Evolutionary conservation across 2,329 filamentous ascomycete species (phyloP).

Genomic region (Cordyceps fumosorosea): DNA sequence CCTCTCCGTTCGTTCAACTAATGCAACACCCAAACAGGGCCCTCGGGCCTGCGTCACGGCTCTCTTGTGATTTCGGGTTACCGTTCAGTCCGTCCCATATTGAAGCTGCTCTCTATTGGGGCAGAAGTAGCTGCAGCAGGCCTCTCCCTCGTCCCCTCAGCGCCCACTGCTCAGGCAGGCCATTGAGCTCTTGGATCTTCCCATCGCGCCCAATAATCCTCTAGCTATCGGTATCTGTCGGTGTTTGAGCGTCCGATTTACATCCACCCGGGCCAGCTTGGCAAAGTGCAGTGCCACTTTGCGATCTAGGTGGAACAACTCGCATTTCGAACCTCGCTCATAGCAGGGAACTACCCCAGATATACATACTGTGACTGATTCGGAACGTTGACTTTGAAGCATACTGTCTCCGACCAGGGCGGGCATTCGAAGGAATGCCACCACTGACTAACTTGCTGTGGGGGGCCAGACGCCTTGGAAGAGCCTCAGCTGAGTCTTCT

Average conservation of each 20-base stretch:
- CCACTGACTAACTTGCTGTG: neutral
- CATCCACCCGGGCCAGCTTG: neutral
- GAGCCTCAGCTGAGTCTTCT: constrained; percentile 6
- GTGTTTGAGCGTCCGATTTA: neutral
- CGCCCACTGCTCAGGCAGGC: neutral
- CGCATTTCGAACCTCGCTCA: neutral
- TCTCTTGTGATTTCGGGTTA: neutral
- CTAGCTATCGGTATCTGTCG: neutral
- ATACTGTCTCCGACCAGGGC: neutral
- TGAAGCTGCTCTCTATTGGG: neutral
- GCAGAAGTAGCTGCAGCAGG: neutral
- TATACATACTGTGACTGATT: too few species aligned
- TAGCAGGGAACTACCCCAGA: neutral
- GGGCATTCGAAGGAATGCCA: neutral
- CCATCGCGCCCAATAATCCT: neutral
- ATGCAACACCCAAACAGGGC: neutral
- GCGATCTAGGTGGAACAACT: neutral
- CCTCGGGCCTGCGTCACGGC: neutral
- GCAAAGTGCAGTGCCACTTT: neutral
- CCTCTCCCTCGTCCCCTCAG: neutral
- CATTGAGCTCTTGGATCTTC: neutral
- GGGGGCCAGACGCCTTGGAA: neutral
- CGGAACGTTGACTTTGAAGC: neutral
- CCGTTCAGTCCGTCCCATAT: neutral
- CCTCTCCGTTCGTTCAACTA: constrained; percentile 7